phyloP scores from a whole-genome alignment of 179 eudicot genomes.

The Amaranthus tricolor region DNA sequence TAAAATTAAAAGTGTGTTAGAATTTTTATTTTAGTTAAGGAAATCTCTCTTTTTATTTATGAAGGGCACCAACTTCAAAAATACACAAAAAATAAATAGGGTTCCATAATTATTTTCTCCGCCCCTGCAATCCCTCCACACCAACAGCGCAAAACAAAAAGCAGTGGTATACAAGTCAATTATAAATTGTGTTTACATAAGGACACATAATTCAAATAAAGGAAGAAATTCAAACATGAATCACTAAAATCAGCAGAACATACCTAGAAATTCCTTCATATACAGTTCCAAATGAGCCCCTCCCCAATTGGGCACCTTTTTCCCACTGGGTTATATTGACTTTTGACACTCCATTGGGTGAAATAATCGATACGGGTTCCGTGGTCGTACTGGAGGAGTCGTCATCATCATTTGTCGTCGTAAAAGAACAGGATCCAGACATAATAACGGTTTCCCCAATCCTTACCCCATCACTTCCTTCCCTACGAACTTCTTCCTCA shows the following conservation, averaged over 20 bases:
- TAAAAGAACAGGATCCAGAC: constrained; percentile 42
- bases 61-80: too few species aligned
- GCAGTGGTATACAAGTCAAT: neutral
- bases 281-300: constrained; percentile 87
- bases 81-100: too few species aligned
- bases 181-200: neutral
- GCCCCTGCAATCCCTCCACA: neutral
- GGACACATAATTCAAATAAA: neutral
- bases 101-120: too few species aligned
- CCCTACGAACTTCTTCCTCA: constrained; percentile 22
- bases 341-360: constrained; percentile 46
- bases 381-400: constrained; percentile 37
- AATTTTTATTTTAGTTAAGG: too few species aligned
- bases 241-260: constrained; percentile 17
- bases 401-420: constrained; percentile 41
- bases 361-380: constrained; percentile 42
- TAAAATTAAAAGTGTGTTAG: too few species aligned
- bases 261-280: constrained; percentile 74
- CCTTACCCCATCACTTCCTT: constrained; percentile 25
- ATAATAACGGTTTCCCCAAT: constrained; percentile 24
- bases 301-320: constrained; percentile 60
- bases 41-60: too few species aligned
- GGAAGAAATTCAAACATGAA: neutral
- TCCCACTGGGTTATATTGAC: constrained; percentile 51
- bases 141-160: neutral